Percentiles rank a stretch among this genome's conserved stretches.
Evolutionary conservation across 148 eudicot species (phyloP).

Genomic region (Arbutus unedo): DNA sequence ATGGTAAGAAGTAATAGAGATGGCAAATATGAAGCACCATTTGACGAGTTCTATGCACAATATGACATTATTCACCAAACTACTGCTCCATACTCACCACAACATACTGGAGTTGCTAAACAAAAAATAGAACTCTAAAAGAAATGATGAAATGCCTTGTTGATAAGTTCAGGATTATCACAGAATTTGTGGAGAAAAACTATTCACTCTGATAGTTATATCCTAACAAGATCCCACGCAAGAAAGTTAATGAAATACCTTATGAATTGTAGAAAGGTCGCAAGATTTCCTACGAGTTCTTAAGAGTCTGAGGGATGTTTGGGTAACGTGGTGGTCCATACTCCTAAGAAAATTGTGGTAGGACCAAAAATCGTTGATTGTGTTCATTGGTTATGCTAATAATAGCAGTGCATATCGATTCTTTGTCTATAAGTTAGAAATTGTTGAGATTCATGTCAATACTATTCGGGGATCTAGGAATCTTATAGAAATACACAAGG

Average conservation of each 20-base stretch:
- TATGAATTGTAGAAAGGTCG: constrained; percentile 17
- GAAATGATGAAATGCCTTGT: too few relatives aligned
- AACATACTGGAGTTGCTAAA: too few relatives aligned
- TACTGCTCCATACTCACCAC: too few relatives aligned
- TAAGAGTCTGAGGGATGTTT: constrained; percentile 25
- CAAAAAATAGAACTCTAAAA: too few relatives aligned
- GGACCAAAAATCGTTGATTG: constrained; percentile 12
- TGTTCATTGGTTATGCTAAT: constrained; percentile 18
- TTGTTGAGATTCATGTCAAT: neutral
- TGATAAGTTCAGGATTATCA: too few relatives aligned
- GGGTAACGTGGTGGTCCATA: neutral
- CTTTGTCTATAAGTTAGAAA: neutral
- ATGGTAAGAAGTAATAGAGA: too few relatives aligned
- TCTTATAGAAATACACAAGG: neutral
- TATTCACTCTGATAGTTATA: neutral
- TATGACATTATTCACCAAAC: too few relatives aligned
- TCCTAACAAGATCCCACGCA: constrained; percentile 7
- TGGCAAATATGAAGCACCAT: too few relatives aligned
- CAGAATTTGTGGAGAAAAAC: too few relatives aligned
- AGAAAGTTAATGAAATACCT: neutral
- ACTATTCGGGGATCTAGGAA: neutral
- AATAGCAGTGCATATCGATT: constrained; percentile 9
- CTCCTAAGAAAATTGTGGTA: constrained; percentile 5
- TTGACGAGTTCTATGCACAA: too few relatives aligned
- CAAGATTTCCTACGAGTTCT: neutral